These are phyloP conservation scores for Dactylellina parvicollis DNA, from an alignment of 2,329 filamentous ascomycete genomes.

Conservation along the genomic window DNA sequence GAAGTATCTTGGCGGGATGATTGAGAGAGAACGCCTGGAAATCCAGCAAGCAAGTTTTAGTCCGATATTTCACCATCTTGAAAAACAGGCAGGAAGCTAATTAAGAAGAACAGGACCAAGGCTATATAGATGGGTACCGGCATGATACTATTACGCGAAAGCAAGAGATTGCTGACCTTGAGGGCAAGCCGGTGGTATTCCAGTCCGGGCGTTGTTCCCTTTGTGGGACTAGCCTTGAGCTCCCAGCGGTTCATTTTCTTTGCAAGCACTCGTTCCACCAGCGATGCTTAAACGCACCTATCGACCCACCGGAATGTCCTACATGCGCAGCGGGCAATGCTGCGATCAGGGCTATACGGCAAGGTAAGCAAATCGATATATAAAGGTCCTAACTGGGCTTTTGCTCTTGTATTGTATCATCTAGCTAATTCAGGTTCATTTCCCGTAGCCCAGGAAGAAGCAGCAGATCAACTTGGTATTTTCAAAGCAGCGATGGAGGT, in stretches of 20 bases:
- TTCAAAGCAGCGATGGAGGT: conserved; percentile 82
- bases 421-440: conserved; percentile 3
- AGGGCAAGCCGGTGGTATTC: conserved; percentile 84
- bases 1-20: conserved; percentile 86
- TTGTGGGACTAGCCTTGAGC: conserved; percentile 79
- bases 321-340: conserved; percentile 84
- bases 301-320: conserved; percentile 80
- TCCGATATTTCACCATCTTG: not conserved
- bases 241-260: conserved; percentile 93
- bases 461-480: conserved; percentile 84
- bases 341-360: conserved; percentile 85
- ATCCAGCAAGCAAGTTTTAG: conserved; percentile 70
- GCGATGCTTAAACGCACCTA: conserved; percentile 76
- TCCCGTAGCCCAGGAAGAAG: conserved; percentile 77
- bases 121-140: conserved; percentile 78
- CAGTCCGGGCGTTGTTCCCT: conserved; percentile 87
- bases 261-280: conserved; percentile 98
- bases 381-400: not conserved
- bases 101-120: not conserved
- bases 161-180: conserved; percentile 79
- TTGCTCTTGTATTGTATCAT: not conserved
- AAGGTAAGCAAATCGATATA: conserved; percentile 59
- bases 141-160: conserved; percentile 83
- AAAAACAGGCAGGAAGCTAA: not conserved
- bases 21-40: conserved; percentile 85